phyloP scores from a whole-genome alignment of 805 yeast genomes.

The Barnettozyma siamensis region DNA sequence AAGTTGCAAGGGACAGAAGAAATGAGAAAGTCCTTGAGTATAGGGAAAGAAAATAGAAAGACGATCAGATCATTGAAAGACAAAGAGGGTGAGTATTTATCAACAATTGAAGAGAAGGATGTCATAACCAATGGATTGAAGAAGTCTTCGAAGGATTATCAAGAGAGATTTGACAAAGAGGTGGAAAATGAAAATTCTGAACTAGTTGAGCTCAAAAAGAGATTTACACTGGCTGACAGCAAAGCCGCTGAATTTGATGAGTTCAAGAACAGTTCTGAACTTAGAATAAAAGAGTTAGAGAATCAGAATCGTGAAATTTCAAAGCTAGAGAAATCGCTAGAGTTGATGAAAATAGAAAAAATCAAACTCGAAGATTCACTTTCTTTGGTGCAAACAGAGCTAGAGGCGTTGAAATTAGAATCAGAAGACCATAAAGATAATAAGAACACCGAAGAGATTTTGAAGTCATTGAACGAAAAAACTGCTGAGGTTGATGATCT shows the following conservation, averaged over 20 bases:
- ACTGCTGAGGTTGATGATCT: conserved; percentile 20
- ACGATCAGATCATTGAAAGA: background rate
- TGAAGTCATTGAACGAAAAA: conserved; percentile 18
- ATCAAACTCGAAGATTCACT: conserved; percentile 3
- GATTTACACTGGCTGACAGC: background rate
- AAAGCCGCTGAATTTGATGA: too few species aligned
- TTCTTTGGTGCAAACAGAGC: conserved; percentile 1
- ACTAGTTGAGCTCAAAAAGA: background rate
- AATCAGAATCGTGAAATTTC: too few species aligned
- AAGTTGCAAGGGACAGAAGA: background rate
- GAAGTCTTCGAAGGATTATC: background rate
- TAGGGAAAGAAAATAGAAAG: background rate
- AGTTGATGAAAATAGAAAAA: conserved; percentile 1
- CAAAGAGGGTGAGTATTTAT: background rate
- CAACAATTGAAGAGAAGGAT: background rate
- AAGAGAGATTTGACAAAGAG: background rate
- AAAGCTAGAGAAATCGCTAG: background rate
- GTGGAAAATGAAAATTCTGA: background rate
- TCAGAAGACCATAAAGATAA: background rate
- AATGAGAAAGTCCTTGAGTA: background rate
- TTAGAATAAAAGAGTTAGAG: background rate
- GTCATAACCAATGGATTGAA: background rate
- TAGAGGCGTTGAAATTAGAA: background rate
- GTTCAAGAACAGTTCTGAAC: too few species aligned
- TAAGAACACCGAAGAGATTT: background rate